Evolutionary conservation across 2,329 filamentous ascomycete genomes (phyloP).

Genomic region (Microsporum audouinii): DNA sequence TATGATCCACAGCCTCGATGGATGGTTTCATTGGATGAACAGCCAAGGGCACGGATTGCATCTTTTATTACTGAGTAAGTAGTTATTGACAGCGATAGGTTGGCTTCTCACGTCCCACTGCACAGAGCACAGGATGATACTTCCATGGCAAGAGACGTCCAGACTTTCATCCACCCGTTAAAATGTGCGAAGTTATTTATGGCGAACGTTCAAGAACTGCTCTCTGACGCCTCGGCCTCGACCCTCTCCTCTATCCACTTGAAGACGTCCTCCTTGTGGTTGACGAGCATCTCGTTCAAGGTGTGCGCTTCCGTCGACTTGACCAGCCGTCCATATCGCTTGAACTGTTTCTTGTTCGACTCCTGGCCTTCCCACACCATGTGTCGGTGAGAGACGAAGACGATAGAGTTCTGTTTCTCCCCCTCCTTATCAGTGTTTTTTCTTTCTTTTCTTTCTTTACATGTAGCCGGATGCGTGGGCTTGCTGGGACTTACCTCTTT

Average conservation of each 20-base stretch:
- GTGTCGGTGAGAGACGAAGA: slow-evolving; percentile 67
- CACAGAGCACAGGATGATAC: no score
- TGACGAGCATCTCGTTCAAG: slow-evolving; percentile 47
- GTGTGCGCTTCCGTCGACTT: slow-evolving; percentile 33
- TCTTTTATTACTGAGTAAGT: no score
- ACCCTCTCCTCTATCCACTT: slow-evolving; percentile 35
- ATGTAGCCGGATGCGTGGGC: no score
- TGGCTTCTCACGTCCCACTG: no score
- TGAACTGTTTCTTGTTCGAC: slow-evolving; percentile 43
- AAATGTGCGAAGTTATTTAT: no score
- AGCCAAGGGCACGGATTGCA: no score
- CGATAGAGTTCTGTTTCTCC: slow-evolving; percentile 50
- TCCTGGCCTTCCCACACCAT: slow-evolving; percentile 60
- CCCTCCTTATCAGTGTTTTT: not conserved
- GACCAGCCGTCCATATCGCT: slow-evolving; percentile 46
- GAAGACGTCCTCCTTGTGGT: slow-evolving; percentile 42
- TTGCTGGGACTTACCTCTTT: slow-evolving; percentile 41
- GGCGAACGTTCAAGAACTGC: not conserved
- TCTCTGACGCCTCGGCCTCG: slow-evolving; percentile 12
- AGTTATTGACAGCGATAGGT: no score
- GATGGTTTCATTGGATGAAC: no score
- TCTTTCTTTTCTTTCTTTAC: not conserved
- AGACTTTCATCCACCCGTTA: no score
- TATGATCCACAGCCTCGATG: no score
- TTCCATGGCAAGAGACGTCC: no score